These are phyloP conservation scores for Cladophialophora exuberans DNA, from an alignment of 2,329 filamentous ascomycete genomes.

Conservation along the genomic window DNA sequence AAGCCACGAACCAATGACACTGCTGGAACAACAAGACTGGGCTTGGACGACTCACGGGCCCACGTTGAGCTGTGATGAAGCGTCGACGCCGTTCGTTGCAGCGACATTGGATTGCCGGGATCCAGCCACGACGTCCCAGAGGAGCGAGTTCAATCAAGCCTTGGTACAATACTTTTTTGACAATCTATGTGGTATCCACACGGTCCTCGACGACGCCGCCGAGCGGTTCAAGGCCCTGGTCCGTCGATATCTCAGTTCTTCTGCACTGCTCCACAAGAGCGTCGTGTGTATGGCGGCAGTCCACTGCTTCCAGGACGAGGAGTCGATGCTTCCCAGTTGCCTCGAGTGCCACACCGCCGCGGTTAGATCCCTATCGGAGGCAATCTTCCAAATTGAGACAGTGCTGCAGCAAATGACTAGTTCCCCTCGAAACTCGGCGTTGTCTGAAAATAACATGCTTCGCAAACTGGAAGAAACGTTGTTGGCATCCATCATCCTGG, in stretches of 20 bases:
- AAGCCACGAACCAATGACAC: constrained; percentile 21
- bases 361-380: constrained; percentile 19
- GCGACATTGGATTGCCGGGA: constrained; percentile 8
- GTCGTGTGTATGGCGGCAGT: constrained; percentile 21
- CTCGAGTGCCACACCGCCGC: constrained; percentile 19
- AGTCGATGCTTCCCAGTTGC: constrained; percentile 20
- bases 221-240: constrained; percentile 22
- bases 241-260: constrained; percentile 18
- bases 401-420: constrained; percentile 12
- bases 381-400: constrained; percentile 22
- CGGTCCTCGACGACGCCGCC: constrained; percentile 20
- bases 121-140: constrained; percentile 6
- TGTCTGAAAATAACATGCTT: constrained; percentile 17
- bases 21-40: constrained; percentile 24
- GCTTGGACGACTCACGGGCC: constrained; percentile 16
- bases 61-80: constrained; percentile 11
- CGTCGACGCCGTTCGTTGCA: constrained; percentile 9
- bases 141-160: constrained; percentile 21
- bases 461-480: constrained; percentile 21
- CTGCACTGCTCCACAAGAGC: constrained; percentile 21
- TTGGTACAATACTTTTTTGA: constrained; percentile 22
- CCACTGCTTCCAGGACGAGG: constrained; percentile 23
- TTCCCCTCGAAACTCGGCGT: constrained; percentile 14
- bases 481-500: constrained; percentile 21
- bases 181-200: constrained; percentile 20